These are phyloP conservation scores for Erodium texanum DNA, from an alignment of 441 rosid species.

Conservation along the genomic window DNA sequence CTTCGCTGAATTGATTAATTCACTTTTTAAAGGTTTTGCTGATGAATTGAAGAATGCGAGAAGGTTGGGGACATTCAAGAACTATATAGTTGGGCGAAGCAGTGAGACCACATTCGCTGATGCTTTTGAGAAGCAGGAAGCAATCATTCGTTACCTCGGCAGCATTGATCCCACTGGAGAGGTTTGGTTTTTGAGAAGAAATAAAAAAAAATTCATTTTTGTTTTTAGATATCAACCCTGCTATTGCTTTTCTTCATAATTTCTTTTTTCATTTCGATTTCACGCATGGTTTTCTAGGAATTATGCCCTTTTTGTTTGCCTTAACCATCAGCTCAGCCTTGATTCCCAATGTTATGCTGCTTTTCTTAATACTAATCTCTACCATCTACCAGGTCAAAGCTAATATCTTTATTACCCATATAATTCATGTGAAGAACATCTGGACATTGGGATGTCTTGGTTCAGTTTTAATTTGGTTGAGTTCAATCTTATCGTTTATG, in stretches of 20 bases:
- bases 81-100: constrained; percentile 76
- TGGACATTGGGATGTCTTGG: neutral
- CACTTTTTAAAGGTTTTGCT: constrained; percentile 46
- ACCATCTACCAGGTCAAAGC: neutral
- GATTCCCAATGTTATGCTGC: neutral
- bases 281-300: no score
- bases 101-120: constrained; percentile 78
- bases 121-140: constrained; percentile 78
- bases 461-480: neutral
- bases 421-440: neutral
- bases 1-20: neutral
- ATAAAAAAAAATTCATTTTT: neutral
- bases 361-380: neutral
- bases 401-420: neutral
- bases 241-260: neutral
- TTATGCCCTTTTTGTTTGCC: neutral
- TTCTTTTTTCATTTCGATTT: neutral
- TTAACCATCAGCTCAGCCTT: no score
- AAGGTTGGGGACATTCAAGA: constrained; percentile 59
- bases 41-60: constrained; percentile 71
- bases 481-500: constrained; percentile 32
- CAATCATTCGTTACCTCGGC: constrained; percentile 60
- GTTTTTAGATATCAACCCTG: neutral
- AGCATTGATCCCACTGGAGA: constrained; percentile 66
- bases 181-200: constrained; percentile 31